phyloP scores from a whole-genome alignment of 495 filamentous ascomycete species.

The Lineolata rhizophorae region DNA sequence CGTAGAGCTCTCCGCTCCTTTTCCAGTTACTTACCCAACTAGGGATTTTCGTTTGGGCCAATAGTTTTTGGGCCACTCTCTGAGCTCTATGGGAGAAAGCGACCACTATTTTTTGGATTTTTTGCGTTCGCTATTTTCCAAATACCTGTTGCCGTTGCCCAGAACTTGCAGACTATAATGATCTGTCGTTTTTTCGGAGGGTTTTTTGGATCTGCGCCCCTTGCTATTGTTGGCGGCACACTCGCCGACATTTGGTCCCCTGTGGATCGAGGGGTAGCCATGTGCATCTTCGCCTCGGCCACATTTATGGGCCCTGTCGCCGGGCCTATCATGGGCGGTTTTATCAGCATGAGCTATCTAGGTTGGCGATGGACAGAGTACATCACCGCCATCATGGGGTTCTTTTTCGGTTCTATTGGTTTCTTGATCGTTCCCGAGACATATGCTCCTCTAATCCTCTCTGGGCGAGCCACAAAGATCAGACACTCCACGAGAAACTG shows the following conservation, averaged over 20 bases:
- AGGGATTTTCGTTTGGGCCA: constrained; percentile 23
- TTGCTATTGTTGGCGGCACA: constrained; percentile 37
- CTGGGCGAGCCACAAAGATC: constrained; percentile 30
- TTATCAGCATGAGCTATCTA: constrained; percentile 14
- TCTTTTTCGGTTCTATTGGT: constrained; percentile 22
- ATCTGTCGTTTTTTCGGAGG: constrained; percentile 39
- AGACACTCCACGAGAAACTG: constrained; percentile 39
- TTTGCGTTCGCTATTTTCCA: constrained; percentile 36
- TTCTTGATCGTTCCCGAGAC: constrained; percentile 37
- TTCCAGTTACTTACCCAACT: neutral
- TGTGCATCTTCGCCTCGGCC: constrained; percentile 25
- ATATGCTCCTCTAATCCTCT: constrained; percentile 31
- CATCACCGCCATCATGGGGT: constrained; percentile 35
- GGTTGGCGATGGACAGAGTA: constrained; percentile 29
- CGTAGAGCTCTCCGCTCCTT: neutral
- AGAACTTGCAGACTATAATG: constrained; percentile 35
- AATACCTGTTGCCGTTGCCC: constrained; percentile 36
- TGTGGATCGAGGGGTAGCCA: constrained; percentile 36
- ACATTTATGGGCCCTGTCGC: constrained; percentile 13
- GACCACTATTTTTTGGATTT: constrained; percentile 34
- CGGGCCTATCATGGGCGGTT: constrained; percentile 15
- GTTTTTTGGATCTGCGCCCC: constrained; percentile 37
- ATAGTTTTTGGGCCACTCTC: constrained; percentile 32
- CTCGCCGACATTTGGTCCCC: constrained; percentile 40
- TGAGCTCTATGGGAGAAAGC: constrained; percentile 33